phyloP scores from a whole-genome alignment of 2,329 filamentous ascomycete species.

The Cylindrodendrum hubeiense region DNA sequence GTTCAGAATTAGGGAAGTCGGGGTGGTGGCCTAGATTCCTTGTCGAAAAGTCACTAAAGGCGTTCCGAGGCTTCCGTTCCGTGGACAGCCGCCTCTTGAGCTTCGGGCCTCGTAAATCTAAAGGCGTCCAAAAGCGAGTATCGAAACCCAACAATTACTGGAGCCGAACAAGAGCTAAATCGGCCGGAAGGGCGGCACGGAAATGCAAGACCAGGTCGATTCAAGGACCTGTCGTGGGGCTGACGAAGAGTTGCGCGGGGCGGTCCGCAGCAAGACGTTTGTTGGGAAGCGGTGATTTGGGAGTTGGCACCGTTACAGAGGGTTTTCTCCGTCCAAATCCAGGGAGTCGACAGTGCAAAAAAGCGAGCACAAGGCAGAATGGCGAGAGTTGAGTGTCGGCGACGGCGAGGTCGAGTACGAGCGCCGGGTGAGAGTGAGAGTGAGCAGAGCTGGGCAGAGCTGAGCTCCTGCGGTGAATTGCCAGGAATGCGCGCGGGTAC shows the following conservation, averaged over 20 bases:
- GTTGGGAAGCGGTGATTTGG: slow-evolving; percentile 13
- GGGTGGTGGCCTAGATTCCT: background rate
- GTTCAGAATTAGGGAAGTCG: slow-evolving; percentile 7
- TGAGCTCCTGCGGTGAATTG: slow-evolving; percentile 1
- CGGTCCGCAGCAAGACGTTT: slow-evolving; percentile 7
- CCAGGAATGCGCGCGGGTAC: slow-evolving; percentile 29
- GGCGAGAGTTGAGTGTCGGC: slow-evolving; percentile 5
- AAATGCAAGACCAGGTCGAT: slow-evolving; percentile 6
- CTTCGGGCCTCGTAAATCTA: slow-evolving; percentile 18
- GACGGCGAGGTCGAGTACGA: slow-evolving; percentile 8
- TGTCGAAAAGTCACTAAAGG: background rate
- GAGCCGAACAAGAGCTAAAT: background rate
- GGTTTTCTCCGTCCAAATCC: slow-evolving; percentile 13
- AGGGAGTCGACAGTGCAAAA: slow-evolving; percentile 7
- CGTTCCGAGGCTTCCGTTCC: slow-evolving; percentile 39
- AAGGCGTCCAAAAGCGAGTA: slow-evolving; percentile 9
- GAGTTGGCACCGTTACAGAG: slow-evolving; percentile 8
- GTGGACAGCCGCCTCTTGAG: slow-evolving; percentile 15
- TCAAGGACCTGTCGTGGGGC: slow-evolving; percentile 19
- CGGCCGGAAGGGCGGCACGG: slow-evolving; percentile 3
- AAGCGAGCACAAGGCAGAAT: background rate
- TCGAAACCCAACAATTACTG: slow-evolving; percentile 10
- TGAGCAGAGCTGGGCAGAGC: slow-evolving; percentile 5
- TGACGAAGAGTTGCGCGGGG: slow-evolving; percentile 22
- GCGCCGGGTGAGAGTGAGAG: slow-evolving; percentile 19